Base-by-base conservation (phyloP, 495 filamentous ascomycete genomes). In the Podospora didyma region DNA sequence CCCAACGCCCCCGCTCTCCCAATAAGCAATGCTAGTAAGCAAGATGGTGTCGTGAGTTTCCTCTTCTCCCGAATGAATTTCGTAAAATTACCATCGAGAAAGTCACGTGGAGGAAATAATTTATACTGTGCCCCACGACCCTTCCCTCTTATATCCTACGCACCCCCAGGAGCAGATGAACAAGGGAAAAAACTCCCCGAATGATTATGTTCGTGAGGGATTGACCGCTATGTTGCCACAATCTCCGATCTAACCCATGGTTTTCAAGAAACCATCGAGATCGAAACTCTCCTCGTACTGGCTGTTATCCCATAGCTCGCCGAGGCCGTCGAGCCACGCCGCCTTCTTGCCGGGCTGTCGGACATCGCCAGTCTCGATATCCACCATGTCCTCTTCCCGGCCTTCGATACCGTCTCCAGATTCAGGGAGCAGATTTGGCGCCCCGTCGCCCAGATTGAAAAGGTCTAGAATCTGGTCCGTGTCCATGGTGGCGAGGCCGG, bases 261-360 rank as follows among this genome's bases (percentile, higher is more conserved):
- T 90, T 61, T 86, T 88, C 73, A 97, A 76, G 76, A 96, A 98
- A 2, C 88, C 90, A 62, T 94, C 91, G 58, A 98, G 73, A 68
- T 96, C 88, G 66, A 96, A 98, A 72, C 94, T 92, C 74, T 97
- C 93, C 72, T 96, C 91, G 73, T 98, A 98, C 73, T 94, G 92
- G 53, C 79, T 82, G 63, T 96, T 92, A 68, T 98, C 94, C 93
- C 93, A 97, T 50, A 98, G 78, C 72, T 98, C 94, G 56, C 90
- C 92, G 44, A 98, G 69, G 63, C 96, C 95, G 67, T 97, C 94
- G 44, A 97, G 73, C 81, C 88, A 90, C n/a, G 77, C 75, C 37
- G 92, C 92, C 78, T 94, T 96, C 81, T 96, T 96, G 56, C 94
- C 92, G 69, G 94, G 96, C 72, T 96, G 90, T 65, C 90, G 84